These are phyloP conservation scores for Nannochloris sp. DNA, from an alignment of 139 green algal species.

Conservation along the genomic window DNA sequence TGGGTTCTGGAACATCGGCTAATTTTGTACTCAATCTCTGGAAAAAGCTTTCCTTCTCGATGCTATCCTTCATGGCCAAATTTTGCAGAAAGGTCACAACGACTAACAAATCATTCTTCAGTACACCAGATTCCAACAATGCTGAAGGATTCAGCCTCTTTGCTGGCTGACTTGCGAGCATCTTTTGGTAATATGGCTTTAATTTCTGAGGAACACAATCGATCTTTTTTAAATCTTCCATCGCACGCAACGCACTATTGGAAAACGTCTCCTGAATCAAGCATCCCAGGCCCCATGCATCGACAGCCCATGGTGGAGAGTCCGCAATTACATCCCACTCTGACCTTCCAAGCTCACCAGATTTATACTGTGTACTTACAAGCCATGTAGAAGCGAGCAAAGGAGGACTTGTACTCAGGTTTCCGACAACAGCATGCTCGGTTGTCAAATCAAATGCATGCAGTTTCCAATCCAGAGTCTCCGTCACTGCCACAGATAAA, in stretches of 20 bases:
- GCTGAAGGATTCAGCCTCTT: slow-evolving; percentile 78
- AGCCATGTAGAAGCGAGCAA: slow-evolving; percentile 47
- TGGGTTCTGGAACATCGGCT: slow-evolving; percentile 44
- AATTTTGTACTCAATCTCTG: slow-evolving; percentile 45
- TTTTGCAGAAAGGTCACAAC: slow-evolving; percentile 89
- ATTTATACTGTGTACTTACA: slow-evolving; percentile 76
- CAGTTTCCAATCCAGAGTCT: slow-evolving; percentile 91
- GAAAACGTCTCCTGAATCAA: slow-evolving; percentile 80
- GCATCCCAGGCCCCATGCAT: slow-evolving; percentile 95
- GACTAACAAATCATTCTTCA: slow-evolving; percentile 86
- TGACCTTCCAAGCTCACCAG: slow-evolving; percentile 66
- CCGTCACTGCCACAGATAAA: slow-evolving; percentile 76
- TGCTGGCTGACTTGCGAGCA: slow-evolving; percentile 62
- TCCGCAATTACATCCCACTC: slow-evolving; percentile 70
- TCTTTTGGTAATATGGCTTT: slow-evolving; percentile 42
- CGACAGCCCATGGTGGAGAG: slow-evolving; percentile 81
- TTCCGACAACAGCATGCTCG: slow-evolving; percentile 40
- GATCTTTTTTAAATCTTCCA: slow-evolving; percentile 72
- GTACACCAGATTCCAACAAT: slow-evolving; percentile 65
- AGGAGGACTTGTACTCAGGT: slow-evolving; percentile 11
- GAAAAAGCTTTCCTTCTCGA: slow-evolving; percentile 78
- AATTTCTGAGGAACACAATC: slow-evolving; percentile 65
- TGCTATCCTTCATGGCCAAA: slow-evolving; percentile 71
- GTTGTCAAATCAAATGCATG: slow-evolving; percentile 82
- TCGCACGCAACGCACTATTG: slow-evolving; percentile 32